phyloP scores from a whole-genome alignment of 73 alveolate genomes.

The Paramecium sonneborni region DNA sequence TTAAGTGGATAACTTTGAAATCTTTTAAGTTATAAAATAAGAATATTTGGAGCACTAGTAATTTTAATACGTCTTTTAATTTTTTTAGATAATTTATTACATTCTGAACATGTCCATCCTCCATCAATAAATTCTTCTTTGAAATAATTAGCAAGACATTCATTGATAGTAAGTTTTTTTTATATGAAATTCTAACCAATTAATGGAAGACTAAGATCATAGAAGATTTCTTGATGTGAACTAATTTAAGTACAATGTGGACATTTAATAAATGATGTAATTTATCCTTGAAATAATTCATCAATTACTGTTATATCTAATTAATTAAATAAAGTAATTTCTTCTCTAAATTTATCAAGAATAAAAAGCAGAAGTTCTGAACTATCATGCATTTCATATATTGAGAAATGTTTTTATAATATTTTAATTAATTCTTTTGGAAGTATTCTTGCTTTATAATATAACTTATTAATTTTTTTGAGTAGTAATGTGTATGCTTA shows the following conservation, averaged over 20 bases:
- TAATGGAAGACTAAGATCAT: constrained; percentile 20
- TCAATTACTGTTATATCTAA: neutral
- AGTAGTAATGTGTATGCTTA: neutral
- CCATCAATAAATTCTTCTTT: neutral
- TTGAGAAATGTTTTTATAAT: neutral
- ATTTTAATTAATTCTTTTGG: neutral
- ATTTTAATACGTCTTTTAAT: neutral
- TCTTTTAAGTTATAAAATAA: neutral
- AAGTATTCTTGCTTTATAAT: neutral
- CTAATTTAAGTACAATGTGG: neutral
- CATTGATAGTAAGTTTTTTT: neutral
- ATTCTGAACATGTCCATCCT: neutral
- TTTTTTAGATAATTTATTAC: neutral
- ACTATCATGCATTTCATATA: constrained; percentile 20
- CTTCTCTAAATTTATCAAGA: constrained; percentile 12
- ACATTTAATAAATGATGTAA: neutral
- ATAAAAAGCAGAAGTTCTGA: neutral
- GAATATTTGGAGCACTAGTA: neutral
- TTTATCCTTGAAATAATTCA: neutral
- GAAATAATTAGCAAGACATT: neutral
- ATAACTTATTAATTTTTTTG: neutral
- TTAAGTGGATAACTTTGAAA: neutral
- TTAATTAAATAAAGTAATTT: neutral
- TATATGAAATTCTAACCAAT: neutral
- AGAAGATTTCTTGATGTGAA: neutral